phyloP scores from a whole-genome alignment of 208 protist genomes.

The Acanthamoeba healyi region DNA sequence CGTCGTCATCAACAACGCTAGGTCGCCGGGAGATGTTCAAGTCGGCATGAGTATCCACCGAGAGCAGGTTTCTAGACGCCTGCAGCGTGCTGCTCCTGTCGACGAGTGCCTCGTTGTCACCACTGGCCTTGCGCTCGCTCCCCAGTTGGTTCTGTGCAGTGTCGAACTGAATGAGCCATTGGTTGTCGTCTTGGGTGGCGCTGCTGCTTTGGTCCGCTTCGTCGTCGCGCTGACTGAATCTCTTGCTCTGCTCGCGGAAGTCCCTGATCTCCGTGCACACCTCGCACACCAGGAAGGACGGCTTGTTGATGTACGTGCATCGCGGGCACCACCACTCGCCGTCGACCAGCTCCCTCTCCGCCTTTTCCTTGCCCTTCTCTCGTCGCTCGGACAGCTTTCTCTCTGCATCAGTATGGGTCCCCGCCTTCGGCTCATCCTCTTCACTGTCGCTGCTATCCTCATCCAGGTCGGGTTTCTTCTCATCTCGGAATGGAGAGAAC shows the following conservation, averaged over 20 bases:
- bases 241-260: background rate
- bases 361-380: background rate
- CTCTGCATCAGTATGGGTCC: background rate
- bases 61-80: background rate
- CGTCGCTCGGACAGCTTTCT: background rate
- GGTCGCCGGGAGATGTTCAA: background rate
- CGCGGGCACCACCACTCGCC: background rate
- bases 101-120: background rate
- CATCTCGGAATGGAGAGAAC: background rate
- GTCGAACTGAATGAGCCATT: background rate
- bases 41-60: background rate
- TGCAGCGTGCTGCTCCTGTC: no score
- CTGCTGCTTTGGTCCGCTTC: no score
- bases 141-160: background rate
- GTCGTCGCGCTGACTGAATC: background rate
- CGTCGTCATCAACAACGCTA: background rate
- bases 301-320: constrained; percentile 13
- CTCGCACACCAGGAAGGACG: background rate
- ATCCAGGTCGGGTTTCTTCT: background rate
- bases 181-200: background rate
- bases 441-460: background rate
- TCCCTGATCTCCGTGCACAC: constrained; percentile 15
- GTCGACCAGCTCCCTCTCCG: background rate
- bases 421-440: background rate
- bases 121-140: background rate